Conservation (phyloP, 1,284 basidiomycete genomes). For the Uromyces viciae-fabae region DNA sequence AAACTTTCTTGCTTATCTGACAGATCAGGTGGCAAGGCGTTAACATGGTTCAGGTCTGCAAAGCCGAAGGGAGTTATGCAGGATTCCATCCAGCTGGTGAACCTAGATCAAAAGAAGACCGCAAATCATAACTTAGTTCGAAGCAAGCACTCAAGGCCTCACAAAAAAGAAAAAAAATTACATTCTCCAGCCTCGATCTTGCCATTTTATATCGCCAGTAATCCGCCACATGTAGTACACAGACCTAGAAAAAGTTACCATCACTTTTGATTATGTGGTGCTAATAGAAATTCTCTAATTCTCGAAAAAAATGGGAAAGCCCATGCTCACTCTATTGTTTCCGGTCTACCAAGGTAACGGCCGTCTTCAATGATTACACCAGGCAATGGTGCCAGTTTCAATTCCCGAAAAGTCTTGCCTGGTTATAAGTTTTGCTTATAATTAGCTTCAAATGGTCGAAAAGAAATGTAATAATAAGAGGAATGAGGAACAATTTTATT, state of each 20-base stretch:
- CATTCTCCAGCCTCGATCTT: conserved; percentile 61
- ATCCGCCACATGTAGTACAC: conserved; percentile 61
- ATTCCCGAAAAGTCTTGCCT: conserved; percentile 20
- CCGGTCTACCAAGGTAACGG: conserved; percentile 58
- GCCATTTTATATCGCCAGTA: conserved; percentile 61
- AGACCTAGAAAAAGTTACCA: not conserved
- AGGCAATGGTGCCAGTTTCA: conserved; percentile 45
- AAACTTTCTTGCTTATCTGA: conserved; percentile 60
- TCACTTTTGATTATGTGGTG: not conserved
- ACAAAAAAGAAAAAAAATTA: conserved; percentile 47
- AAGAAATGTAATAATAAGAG: not conserved
- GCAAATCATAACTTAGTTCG: no score
- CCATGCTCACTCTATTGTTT: conserved; percentile 60
- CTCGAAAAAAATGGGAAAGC: not conserved
- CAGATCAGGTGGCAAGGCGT: conserved; percentile 50
- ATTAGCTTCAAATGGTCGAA: not conserved
- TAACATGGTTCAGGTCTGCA: conserved; percentile 57
- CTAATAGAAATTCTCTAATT: not conserved
- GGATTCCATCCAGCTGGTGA: conserved; percentile 59
- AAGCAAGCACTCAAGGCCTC: no score
- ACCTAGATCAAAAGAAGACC: no score
- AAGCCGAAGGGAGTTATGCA: conserved; percentile 53
- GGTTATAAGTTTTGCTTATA: not conserved
- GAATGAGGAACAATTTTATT: not conserved
- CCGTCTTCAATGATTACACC: conserved; percentile 51